A percentile compares a stretch with the other conserved stretches of the same genome.
Evolutionary conservation across 2,329 filamentous ascomycete genomes (phyloP).

Genomic region (Fusarium subglutinans): DNA sequence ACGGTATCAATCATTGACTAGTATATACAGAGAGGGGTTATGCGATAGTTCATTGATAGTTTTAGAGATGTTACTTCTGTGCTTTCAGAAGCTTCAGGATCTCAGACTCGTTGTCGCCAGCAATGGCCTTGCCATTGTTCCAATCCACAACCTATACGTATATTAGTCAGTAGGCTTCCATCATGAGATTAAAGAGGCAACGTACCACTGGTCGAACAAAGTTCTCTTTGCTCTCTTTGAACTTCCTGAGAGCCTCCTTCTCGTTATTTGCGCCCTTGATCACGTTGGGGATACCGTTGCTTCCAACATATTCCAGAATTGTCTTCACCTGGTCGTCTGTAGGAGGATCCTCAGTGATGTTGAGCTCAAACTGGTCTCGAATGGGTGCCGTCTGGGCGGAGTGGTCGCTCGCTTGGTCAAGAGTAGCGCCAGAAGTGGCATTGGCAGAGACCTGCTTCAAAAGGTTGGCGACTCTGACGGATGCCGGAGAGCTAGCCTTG

Average conservation of each 20-base stretch:
- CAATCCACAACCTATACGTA: constrained; percentile 77
- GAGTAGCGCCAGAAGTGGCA: constrained; percentile 72
- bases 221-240: constrained; percentile 73
- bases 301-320: constrained; percentile 84
- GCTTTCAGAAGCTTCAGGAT: constrained; percentile 83
- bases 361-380: constrained; percentile 82
- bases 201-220: constrained; percentile 83
- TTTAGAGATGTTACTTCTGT: constrained; percentile 49
- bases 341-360: constrained; percentile 81
- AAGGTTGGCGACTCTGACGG: constrained; percentile 75
- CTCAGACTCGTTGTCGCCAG: constrained; percentile 84
- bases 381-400: constrained; percentile 64
- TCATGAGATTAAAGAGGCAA: not conserved
- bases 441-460: constrained; percentile 83
- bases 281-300: constrained; percentile 66
- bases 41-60: constrained; percentile 25
- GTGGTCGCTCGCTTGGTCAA: constrained; percentile 81
- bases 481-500: constrained; percentile 78
- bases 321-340: constrained; percentile 84
- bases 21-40: constrained; percentile 26
- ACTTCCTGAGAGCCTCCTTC: constrained; percentile 81
- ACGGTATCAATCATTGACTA: not conserved
- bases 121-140: constrained; percentile 85
- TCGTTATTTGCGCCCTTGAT: constrained; percentile 78
- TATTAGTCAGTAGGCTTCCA: not conserved